Conservation (phyloP, 805 yeast species). For the Ogataea methanolica region DNA sequence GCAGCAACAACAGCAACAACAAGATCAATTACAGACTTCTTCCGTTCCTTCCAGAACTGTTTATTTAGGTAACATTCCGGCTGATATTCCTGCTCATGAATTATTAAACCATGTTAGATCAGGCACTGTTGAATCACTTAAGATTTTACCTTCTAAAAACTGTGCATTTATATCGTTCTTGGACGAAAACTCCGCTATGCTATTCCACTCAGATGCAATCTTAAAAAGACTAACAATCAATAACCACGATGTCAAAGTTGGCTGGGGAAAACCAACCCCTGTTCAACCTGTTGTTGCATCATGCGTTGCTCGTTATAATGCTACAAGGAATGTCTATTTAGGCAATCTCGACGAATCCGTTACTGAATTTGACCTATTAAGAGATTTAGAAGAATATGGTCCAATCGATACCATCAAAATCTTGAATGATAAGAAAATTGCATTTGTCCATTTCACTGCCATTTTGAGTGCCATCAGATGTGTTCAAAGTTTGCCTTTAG, state of each 20-base stretch:
- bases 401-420: slow-evolving; percentile 81
- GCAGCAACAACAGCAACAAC: slow-evolving; percentile 2
- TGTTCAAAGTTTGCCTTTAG: slow-evolving; percentile 67
- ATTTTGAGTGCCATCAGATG: slow-evolving; percentile 83
- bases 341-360: slow-evolving; percentile 64
- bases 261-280: slow-evolving; percentile 87
- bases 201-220: slow-evolving; percentile 91
- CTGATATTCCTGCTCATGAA: slow-evolving; percentile 74
- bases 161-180: slow-evolving; percentile 90
- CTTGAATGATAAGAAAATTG: slow-evolving; percentile 74
- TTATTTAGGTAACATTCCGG: slow-evolving; percentile 83
- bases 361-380: slow-evolving; percentile 60
- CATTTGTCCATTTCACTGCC: slow-evolving; percentile 86
- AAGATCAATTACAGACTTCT: slow-evolving; percentile 7
- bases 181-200: slow-evolving; percentile 81
- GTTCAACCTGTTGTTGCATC: slow-evolving; percentile 70
- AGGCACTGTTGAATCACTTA: slow-evolving; percentile 79
- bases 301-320: slow-evolving; percentile 79
- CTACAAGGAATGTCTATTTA: slow-evolving; percentile 89
- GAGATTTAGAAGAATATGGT: slow-evolving; percentile 72
- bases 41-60: slow-evolving; percentile 66
- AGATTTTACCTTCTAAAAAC: slow-evolving; percentile 74
- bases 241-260: slow-evolving; percentile 78
- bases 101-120: slow-evolving; percentile 86
- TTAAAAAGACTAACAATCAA: slow-evolving; percentile 75